phyloP scores from a whole-genome alignment of 495 filamentous ascomycete genomes.

The Talaromyces thailandensis region DNA sequence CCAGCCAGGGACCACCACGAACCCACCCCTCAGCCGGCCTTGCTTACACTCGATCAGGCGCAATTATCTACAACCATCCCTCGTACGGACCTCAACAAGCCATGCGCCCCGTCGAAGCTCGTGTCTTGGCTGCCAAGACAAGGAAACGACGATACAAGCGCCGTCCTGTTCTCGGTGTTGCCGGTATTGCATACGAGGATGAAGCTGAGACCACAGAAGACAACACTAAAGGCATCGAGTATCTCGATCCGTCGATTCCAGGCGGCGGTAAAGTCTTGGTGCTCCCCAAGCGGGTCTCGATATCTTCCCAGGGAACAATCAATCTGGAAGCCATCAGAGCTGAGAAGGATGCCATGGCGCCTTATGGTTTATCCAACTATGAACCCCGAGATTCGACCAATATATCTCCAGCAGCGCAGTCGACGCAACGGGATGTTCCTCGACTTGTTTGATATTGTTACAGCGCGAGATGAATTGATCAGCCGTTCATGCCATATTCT shows the following conservation, averaged over 20 bases:
- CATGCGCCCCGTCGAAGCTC: slow-evolving; percentile 54
- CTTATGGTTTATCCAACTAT: slow-evolving; percentile 38
- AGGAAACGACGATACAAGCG: slow-evolving; percentile 22
- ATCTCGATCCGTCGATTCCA: slow-evolving; percentile 47
- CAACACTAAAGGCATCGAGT: slow-evolving; percentile 23
- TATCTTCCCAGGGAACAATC: slow-evolving; percentile 54
- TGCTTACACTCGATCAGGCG: slow-evolving; percentile 67
- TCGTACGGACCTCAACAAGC: slow-evolving; percentile 64
- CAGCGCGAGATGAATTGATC: neutral
- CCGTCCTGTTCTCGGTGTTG: slow-evolving; percentile 39
- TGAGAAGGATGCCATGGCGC: slow-evolving; percentile 31
- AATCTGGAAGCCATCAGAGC: slow-evolving; percentile 38
- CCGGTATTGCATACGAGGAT: slow-evolving; percentile 41
- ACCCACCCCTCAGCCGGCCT: slow-evolving; percentile 92
- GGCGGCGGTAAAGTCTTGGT: slow-evolving; percentile 64
- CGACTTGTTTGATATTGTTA: slow-evolving; percentile 16
- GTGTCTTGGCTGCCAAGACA: slow-evolving; percentile 49
- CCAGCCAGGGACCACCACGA: slow-evolving; percentile 54
- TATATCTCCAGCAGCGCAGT: slow-evolving; percentile 19
- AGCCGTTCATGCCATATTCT: neutral
- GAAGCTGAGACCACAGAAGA: slow-evolving; percentile 16
- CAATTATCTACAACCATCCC: slow-evolving; percentile 70
- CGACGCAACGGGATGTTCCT: slow-evolving; percentile 20
- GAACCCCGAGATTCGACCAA: slow-evolving; percentile 16
- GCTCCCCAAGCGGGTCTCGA: slow-evolving; percentile 41